These are phyloP conservation scores for Pilobolus umbonatus DNA, from an alignment of 192 early-diverging fungal species.

Conservation along the genomic window DNA sequence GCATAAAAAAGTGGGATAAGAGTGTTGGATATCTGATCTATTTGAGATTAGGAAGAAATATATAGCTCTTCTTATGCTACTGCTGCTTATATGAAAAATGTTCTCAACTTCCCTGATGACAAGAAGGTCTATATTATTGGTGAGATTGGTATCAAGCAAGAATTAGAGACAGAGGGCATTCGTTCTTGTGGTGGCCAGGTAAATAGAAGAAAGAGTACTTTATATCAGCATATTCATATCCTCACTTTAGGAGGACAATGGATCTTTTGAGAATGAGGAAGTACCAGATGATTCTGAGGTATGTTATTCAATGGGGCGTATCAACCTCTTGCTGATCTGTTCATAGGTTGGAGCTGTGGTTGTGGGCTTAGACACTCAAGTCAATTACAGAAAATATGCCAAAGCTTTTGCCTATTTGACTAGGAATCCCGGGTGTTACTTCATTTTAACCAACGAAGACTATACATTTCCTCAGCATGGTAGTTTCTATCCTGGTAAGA, in stretches of 20 bases:
- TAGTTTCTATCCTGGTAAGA: constrained; percentile 64
- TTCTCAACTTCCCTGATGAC: constrained; percentile 74
- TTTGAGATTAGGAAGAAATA: constrained; percentile 68
- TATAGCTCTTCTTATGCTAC: constrained; percentile 92
- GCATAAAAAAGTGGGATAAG: neutral
- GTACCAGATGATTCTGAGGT: constrained; percentile 42
- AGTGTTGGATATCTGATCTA: neutral
- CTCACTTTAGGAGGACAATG: constrained; percentile 29
- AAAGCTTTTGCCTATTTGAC: constrained; percentile 85
- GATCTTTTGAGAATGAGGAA: constrained; percentile 52
- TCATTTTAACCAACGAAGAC: constrained; percentile 93
- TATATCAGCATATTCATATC: neutral
- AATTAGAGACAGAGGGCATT: constrained; percentile 81
- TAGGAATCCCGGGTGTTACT: constrained; percentile 65
- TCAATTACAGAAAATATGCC: constrained; percentile 92
- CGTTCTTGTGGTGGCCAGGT: constrained; percentile 46
- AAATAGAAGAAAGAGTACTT: neutral
- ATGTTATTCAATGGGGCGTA: neutral
- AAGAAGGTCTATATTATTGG: constrained; percentile 94
- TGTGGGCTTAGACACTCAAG: constrained; percentile 85
- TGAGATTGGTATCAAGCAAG: constrained; percentile 79
- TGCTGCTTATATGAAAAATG: constrained; percentile 84
- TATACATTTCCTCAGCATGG: constrained; percentile 81
- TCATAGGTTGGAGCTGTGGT: constrained; percentile 80
- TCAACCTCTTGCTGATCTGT: neutral